Percentiles rank a stretch among this genome's conserved stretches.
phyloP scores from a whole-genome alignment of 495 filamentous ascomycete species.

The Aspergillus diversus region DNA sequence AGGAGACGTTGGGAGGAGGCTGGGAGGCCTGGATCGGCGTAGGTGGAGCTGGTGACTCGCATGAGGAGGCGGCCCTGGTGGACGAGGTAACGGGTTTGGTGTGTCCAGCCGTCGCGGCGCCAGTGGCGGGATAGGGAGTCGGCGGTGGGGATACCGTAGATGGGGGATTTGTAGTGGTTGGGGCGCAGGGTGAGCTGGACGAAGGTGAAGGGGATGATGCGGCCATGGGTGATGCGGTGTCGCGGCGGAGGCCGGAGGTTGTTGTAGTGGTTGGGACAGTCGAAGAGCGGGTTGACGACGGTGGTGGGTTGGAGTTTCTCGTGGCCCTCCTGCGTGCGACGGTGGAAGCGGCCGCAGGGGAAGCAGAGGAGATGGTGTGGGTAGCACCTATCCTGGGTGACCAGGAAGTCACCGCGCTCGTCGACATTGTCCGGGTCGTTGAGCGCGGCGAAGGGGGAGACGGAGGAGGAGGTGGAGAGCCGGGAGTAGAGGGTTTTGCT shows the following conservation, averaged over 20 bases:
- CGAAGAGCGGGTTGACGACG: slow-evolving; percentile 55
- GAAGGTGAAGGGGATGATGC: slow-evolving; percentile 56
- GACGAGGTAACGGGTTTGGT: slow-evolving; percentile 53
- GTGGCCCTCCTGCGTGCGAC: slow-evolving; percentile 48
- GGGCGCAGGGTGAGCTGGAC: slow-evolving; percentile 56
- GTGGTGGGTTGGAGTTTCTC: slow-evolving; percentile 53
- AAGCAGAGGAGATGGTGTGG: slow-evolving; percentile 61
- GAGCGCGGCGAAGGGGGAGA: slow-evolving; percentile 35
- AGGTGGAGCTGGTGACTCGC: slow-evolving; percentile 51
- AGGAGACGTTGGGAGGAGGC: slow-evolving; percentile 51
- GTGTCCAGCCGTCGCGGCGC: slow-evolving; percentile 53
- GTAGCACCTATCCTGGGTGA: slow-evolving; percentile 44
- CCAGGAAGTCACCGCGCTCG: slow-evolving; percentile 51
- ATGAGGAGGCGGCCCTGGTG: slow-evolving; percentile 56
- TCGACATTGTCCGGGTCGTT: slow-evolving; percentile 40
- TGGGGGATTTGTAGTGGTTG: slow-evolving; percentile 35
- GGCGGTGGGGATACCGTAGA: slow-evolving; percentile 47
- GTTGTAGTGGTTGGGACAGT: slow-evolving; percentile 51
- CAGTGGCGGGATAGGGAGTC: slow-evolving; percentile 52
- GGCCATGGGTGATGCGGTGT: slow-evolving; percentile 55
- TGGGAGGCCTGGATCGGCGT: slow-evolving; percentile 48
- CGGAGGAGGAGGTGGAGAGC: slow-evolving; percentile 46
- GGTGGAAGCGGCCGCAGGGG: slow-evolving; percentile 56
- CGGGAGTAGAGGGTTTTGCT: slow-evolving; percentile 47
- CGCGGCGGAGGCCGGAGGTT: slow-evolving; percentile 45